These are phyloP conservation scores for Astrothelium macrocarpum DNA, from an alignment of 495 filamentous ascomycete genomes.

Conservation along the genomic window DNA sequence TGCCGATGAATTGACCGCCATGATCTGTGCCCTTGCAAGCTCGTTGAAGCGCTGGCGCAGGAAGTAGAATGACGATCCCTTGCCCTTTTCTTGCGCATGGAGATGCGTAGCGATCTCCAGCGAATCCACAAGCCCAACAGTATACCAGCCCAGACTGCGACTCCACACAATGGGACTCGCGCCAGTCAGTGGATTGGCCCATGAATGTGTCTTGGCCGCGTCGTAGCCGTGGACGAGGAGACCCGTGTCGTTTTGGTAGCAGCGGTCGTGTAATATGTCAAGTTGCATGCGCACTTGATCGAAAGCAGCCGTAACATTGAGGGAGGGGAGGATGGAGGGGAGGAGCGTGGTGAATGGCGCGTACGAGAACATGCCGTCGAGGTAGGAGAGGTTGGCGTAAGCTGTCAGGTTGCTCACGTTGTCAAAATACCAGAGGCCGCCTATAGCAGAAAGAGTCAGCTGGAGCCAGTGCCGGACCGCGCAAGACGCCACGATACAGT, in stretches of 20 bases:
- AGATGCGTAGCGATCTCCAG: slow-evolving; percentile 38
- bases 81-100: slow-evolving; percentile 19
- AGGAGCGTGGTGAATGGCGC: slow-evolving; percentile 1
- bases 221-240: slow-evolving; percentile 53
- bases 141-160: slow-evolving; percentile 51
- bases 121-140: slow-evolving; percentile 48
- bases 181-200: slow-evolving; percentile 48
- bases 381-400: neutral
- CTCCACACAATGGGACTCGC: slow-evolving; percentile 48
- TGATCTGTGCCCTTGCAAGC: slow-evolving; percentile 35
- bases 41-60: slow-evolving; percentile 13
- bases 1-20: slow-evolving; percentile 14
- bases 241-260: slow-evolving; percentile 36
- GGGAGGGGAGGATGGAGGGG: neutral
- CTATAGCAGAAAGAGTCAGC: neutral
- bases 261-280: neutral
- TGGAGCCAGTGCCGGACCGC: neutral
- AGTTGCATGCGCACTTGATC: neutral
- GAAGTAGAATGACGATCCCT: neutral
- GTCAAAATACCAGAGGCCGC: neutral
- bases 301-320: neutral
- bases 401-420: neutral
- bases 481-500: neutral
- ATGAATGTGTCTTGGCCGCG: slow-evolving; percentile 41
- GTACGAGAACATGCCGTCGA: neutral